Conservation (phyloP, 140 eudicot genomes). For the Flaveria floridana region DNA sequence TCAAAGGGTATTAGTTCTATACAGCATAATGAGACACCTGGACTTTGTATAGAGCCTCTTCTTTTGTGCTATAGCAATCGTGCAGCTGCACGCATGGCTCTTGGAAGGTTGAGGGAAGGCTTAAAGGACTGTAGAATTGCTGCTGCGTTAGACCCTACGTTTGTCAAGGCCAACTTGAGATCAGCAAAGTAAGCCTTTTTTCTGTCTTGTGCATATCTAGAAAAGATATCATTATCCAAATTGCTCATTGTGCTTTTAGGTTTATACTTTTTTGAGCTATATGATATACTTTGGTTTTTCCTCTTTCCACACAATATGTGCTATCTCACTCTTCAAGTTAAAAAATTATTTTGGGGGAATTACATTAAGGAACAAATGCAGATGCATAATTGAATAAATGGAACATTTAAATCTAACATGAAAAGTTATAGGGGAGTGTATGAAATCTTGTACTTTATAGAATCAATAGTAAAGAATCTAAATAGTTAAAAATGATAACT, state of each 20-base stretch:
- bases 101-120: slow-evolving; percentile 93
- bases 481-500: neutral
- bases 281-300: neutral
- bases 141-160: slow-evolving; percentile 60
- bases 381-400: slow-evolving; percentile 10
- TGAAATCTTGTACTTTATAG: neutral
- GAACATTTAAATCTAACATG: slow-evolving; percentile 7
- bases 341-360: no score
- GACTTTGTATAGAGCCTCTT: slow-evolving; percentile 51
- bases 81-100: slow-evolving; percentile 89
- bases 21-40: slow-evolving; percentile 33
- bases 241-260: neutral
- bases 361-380: neutral
- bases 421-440: neutral
- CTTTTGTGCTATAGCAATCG: slow-evolving; percentile 94
- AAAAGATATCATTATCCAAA: neutral
- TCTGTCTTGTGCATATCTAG: slow-evolving; percentile 12
- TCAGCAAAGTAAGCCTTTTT: slow-evolving; percentile 75
- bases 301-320: neutral
- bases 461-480: neutral
- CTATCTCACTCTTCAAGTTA: neutral
- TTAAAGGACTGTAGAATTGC: slow-evolving; percentile 71
- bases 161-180: slow-evolving; percentile 68
- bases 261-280: neutral
- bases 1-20: slow-evolving; percentile 67